Evolutionary conservation across 148 eudicot species (phyloP).

Genomic region (Diospyros kaki): DNA sequence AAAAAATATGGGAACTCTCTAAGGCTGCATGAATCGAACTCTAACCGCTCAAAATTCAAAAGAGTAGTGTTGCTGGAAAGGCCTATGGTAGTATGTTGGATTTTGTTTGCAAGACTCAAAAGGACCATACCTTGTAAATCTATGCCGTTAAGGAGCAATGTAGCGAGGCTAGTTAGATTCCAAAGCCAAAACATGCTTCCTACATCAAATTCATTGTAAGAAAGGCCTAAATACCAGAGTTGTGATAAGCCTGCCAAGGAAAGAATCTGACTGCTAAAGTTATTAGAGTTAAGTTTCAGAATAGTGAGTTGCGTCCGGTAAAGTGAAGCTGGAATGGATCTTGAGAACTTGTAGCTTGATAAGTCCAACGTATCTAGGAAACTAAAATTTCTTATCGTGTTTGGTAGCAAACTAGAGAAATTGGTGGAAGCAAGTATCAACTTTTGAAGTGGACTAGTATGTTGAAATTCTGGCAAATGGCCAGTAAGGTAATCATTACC

Average conservation of each 20-base stretch:
- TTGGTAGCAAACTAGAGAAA: slow-evolving; percentile 25
- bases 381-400: slow-evolving; percentile 27
- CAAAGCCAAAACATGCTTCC: slow-evolving; percentile 5
- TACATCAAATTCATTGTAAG: background rate
- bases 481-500: slow-evolving; percentile 17
- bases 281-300: slow-evolving; percentile 11
- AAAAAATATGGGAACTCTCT: slow-evolving; percentile 16
- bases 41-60: background rate
- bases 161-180: slow-evolving; percentile 2
- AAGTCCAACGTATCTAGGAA: slow-evolving; percentile 7
- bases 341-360: slow-evolving; percentile 6
- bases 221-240: background rate
- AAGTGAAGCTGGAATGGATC: slow-evolving; percentile 20
- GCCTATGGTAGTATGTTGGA: too few relatives aligned
- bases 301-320: slow-evolving; percentile 8
- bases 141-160: background rate
- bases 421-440: slow-evolving; percentile 14
- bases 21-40: slow-evolving; percentile 1
- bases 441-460: background rate
- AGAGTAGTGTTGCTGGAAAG: background rate
- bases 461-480: slow-evolving; percentile 27
- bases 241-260: background rate
- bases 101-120: too few relatives aligned
- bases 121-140: slow-evolving; percentile 10
- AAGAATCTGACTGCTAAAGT: slow-evolving; percentile 17